Base-by-base conservation (phyloP, 768 basidiomycete genomes). In the Myochromella boudieri region DNA sequence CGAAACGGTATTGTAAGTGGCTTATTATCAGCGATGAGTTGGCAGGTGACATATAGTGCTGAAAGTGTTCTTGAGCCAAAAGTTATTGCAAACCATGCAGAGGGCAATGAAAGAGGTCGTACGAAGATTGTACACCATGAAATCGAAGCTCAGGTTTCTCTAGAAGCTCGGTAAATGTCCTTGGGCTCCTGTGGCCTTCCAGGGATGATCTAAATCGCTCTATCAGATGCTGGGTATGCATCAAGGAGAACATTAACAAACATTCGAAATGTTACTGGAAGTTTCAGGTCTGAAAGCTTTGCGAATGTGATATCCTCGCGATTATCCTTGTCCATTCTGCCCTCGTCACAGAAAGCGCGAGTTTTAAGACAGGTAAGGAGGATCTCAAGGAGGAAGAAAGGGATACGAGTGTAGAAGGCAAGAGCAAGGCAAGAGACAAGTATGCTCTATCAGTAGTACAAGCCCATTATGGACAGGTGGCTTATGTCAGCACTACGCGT, bases 301-400 rank as follows among this genome's bases (percentile, higher is more conserved):
- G 92, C 94, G 61, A 95, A 97, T 2, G 91, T 93, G 58, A 94
- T 91, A 64, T 97, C 93, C 57, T 93, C 89, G 27, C 87, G 75
- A 59, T 82, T 70, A 58, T 77, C 77, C 52, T 77, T 77, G 58
- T 79, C 77, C 77, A 79, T 78, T 0, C 11, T 48, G 20, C 6
- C 9, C 41, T 21, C 37, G 46, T 25, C 21, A 40, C 28, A 18
- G 18, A 33, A n/a, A 28, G 28, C 6, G 37, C 20, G 28, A 11
- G 21, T 3, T 26, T 20, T 25, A 20, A 38, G 9, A 14, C 32
- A 21, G 11, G 22, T 1, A 9, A 15, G 11, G 28, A 21, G 40
- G 15, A 21, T 3, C 18, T 11, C 6, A 15, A 32, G 20, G 10
- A 29, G 2, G 25, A 40, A 27, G 24, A 11, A 28, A 15, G 25